Evolutionary conservation across 2,329 filamentous ascomycete genomes (phyloP).

Genomic region (Colletotrichum siamense): DNA sequence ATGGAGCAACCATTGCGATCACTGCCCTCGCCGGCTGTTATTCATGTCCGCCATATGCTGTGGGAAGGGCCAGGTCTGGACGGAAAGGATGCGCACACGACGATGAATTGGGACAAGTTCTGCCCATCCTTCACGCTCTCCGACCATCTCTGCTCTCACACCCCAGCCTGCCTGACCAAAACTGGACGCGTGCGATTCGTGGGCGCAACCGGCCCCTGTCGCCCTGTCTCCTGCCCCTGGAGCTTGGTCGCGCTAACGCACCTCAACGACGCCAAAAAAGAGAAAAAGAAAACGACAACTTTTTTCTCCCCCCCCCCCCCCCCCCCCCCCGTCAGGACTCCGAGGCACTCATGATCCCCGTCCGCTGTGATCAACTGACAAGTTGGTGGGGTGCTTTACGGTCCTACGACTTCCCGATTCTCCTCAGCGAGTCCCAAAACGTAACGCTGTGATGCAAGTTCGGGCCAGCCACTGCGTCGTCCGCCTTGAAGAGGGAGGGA

Average conservation of each 20-base stretch:
- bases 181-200: conserved; percentile 8
- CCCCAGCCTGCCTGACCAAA: not conserved
- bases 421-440: conserved; percentile 12
- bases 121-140: not conserved
- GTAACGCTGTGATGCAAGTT: conserved; percentile 3
- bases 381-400: not conserved
- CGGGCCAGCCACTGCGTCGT: not conserved
- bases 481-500: not conserved
- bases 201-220: conserved; percentile 21
- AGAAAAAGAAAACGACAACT: not conserved
- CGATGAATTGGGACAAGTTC: conserved; percentile 9
- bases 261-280: conserved; percentile 7
- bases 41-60: not conserved
- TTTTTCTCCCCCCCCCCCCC: not conserved
- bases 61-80: conserved; percentile 3
- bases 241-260: conserved; percentile 17
- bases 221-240: not conserved
- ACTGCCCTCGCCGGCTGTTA: conserved; percentile 2
- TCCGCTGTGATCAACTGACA: conserved; percentile 7
- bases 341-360: not conserved
- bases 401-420: conserved; percentile 6
- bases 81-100: not conserved
- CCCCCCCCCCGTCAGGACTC: not conserved
- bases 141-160: not conserved
- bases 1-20: conserved; percentile 22